These are phyloP conservation scores for Lyophyllum decastes DNA, from an alignment of 768 basidiomycete genomes.

Conservation along the genomic window DNA sequence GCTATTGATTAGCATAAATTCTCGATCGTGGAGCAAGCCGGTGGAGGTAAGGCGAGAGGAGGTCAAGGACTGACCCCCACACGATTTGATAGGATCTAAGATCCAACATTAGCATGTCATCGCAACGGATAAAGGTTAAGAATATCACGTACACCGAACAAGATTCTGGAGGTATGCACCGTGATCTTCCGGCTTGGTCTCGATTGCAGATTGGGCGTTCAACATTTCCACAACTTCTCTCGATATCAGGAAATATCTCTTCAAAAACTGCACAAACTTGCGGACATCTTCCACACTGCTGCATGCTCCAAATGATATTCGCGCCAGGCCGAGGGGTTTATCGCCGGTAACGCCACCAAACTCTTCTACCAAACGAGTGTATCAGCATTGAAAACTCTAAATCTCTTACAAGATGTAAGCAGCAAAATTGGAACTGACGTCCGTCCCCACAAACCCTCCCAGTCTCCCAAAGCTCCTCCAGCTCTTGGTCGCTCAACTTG, in stretches of 20 bases:
- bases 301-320: conserved; percentile 17
- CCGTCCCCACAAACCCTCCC: conserved; percentile 18
- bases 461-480: conserved; percentile 10
- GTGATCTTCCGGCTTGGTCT: neutral
- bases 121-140: neutral
- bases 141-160: conserved; percentile 12
- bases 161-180: conserved; percentile 10
- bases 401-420: neutral
- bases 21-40: conserved; percentile 14
- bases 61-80: conserved; percentile 9
- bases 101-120: neutral
- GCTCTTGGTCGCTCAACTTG: conserved; percentile 10
- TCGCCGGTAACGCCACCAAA: conserved; percentile 11
- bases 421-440: neutral
- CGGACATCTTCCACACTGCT: conserved; percentile 11
- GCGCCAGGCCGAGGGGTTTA: conserved; percentile 12
- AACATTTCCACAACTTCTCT: neutral
- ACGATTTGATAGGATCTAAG: conserved; percentile 17
- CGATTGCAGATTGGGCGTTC: neutral
- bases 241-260: conserved; percentile 11
- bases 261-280: conserved; percentile 10
- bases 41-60: conserved; percentile 6
- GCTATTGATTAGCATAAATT: conserved; percentile 13
- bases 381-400: neutral
- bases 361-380: conserved; percentile 4